Base-by-base conservation (phyloP, 2,329 filamentous ascomycete genomes). In the Fusarium globosum region DNA sequence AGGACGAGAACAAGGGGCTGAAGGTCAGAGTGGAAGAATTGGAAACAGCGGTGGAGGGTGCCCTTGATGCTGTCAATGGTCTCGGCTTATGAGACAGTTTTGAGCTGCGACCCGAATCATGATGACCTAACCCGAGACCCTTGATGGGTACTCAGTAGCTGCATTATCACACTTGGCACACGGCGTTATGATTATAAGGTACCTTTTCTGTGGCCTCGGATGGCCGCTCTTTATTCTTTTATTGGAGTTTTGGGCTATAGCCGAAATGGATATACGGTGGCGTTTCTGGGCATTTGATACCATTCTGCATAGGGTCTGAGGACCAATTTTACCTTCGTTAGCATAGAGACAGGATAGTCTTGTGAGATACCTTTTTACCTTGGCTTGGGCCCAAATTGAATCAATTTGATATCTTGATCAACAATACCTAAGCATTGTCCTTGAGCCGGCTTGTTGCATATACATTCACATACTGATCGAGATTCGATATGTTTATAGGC, bases 1-100 rank as follows among this genome's bases (percentile, higher is more conserved):
- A 88, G 43, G 88, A 89, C 52, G 91, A 92, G 83, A 92, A 92
- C 73, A 87, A 84, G 76, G 85, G 86, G 14, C 79, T 92, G 56
- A 92, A 92, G 82, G 83, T 85, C 43, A 82, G 89, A 26, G 88
- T 92, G 7, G 85, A 86, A 23, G 84, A 89, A 73, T 80, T 92
- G 7, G 90, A 92, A 81, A 84, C 82, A 6, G 89, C 86, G 8
- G 87, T 92, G 10, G 90, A 92, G 41, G 86, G 87, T 12, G 90
- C 89, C 4, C 79, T 92, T 61, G 89, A 91, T 76, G 82, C 83
- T 53, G 88, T 90, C n/a, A 88, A 88, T 52, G 88, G 88, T 12
- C 80, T 90, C 64, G 85, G 84, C n/a, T 72, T 88, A 49, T 83
- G 68, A 61, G 59, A 46, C 26, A 42, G 33, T 28, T 20, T 45